Evolutionary conservation across 139 green algal genomes (phyloP).

Genomic region (Chlamydomonas applanata): DNA sequence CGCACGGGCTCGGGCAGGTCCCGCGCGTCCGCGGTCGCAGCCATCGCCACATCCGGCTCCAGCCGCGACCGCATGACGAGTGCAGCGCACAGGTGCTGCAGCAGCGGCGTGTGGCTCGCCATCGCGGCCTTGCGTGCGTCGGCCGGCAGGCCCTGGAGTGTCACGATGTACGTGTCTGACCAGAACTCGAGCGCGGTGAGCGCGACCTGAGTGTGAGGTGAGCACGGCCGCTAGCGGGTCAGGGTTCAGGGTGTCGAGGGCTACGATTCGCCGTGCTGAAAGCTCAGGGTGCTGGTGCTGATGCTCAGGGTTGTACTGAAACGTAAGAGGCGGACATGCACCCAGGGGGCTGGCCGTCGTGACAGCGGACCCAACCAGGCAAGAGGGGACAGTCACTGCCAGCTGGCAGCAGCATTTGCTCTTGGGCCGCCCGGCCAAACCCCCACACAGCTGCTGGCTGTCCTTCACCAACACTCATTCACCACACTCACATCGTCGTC

Average conservation of each 20-base stretch:
- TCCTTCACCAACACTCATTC: no score
- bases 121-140: slow-evolving; percentile 3
- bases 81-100: slow-evolving; percentile 40
- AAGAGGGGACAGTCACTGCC: no score
- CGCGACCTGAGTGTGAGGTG: slow-evolving; percentile 24
- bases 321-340: no score
- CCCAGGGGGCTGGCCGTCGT: no score
- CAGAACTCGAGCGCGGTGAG: slow-evolving; percentile 39
- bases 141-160: slow-evolving; percentile 24
- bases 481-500: slow-evolving; percentile 34
- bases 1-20: slow-evolving; percentile 56
- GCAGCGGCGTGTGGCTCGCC: slow-evolving; percentile 18
- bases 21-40: slow-evolving; percentile 53
- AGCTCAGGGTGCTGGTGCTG: background rate
- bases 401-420: no score
- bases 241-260: no score
- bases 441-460: no score
- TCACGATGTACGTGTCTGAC: slow-evolving; percentile 48
- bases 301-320: background rate
- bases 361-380: no score
- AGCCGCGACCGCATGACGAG: slow-evolving; percentile 53
- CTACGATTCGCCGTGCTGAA: no score
- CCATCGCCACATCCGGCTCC: slow-evolving; percentile 7
- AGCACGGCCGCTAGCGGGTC: no score
- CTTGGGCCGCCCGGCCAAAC: no score